phyloP scores from a whole-genome alignment of 495 filamentous ascomycete species.

The Saxophila tyrrhenica region DNA sequence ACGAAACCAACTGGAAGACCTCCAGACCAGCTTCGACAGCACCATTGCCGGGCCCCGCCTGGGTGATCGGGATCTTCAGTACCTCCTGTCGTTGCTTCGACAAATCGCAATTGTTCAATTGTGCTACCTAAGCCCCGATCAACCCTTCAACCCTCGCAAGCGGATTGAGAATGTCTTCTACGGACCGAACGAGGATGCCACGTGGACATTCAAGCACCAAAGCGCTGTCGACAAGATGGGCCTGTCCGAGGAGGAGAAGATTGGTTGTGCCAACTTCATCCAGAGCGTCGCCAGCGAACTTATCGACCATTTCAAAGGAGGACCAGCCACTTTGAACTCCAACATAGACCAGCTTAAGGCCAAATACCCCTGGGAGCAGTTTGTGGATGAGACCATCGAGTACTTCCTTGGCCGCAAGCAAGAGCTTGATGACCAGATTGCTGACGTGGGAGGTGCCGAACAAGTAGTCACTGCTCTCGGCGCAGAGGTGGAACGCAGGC shows the following conservation, averaged over 20 bases:
- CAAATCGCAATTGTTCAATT: slow-evolving; percentile 10
- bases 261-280: not conserved
- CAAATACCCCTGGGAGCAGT: slow-evolving; percentile 14
- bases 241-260: not conserved
- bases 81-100: slow-evolving; percentile 2
- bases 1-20: not conserved
- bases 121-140: not conserved
- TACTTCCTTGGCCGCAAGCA: slow-evolving; percentile 11
- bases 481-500: slow-evolving; percentile 4
- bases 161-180: slow-evolving; percentile 9
- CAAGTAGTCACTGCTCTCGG: not conserved
- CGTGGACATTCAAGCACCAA: not conserved
- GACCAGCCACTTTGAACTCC: not conserved
- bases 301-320: not conserved
- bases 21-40: slow-evolving; percentile 1
- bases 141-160: slow-evolving; percentile 1
- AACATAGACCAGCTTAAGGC: slow-evolving; percentile 1
- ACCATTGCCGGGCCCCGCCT: slow-evolving; percentile 7
- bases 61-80: not conserved
- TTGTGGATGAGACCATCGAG: slow-evolving; percentile 4
- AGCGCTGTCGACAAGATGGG: slow-evolving; percentile 3
- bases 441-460: slow-evolving; percentile 11
- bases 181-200: slow-evolving; percentile 1
- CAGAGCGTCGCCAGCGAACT: not conserved
- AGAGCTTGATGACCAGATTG: slow-evolving; percentile 16